These are phyloP conservation scores for Nannizziopsis barbatae DNA, from an alignment of 2,329 filamentous ascomycete genomes.

Conservation along the genomic window DNA sequence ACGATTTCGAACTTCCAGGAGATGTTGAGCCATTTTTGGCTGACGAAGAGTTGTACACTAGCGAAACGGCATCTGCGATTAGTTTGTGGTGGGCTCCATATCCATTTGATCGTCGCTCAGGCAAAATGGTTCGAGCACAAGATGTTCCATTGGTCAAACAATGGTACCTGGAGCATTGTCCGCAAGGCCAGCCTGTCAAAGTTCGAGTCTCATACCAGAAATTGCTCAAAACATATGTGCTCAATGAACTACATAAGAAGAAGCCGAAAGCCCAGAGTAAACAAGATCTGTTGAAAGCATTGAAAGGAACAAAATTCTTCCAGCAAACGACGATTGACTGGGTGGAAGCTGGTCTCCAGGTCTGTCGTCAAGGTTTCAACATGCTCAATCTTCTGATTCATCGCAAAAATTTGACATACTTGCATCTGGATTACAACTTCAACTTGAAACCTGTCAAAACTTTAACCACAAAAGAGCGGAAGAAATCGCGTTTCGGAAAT, in stretches of 20 bases:
- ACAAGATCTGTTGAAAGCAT: conserved; percentile 74
- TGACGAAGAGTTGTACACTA: conserved; percentile 78
- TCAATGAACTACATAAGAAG: conserved; percentile 95
- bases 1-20: conserved; percentile 70
- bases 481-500: conserved; percentile 98
- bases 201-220: conserved; percentile 98
- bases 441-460: conserved; percentile 99
- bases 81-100: conserved; percentile 97
- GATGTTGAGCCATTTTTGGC: conserved; percentile 78
- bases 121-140: conserved; percentile 90
- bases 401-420: conserved; percentile 93
- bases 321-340: conserved; percentile 98
- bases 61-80: conserved; percentile 82
- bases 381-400: conserved; percentile 98
- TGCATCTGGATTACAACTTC: conserved; percentile 99
- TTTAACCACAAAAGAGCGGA: conserved; percentile 93
- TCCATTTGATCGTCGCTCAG: conserved; percentile 87
- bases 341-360: conserved; percentile 97
- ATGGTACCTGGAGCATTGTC: conserved; percentile 95
- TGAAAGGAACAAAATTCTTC: conserved; percentile 98
- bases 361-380: conserved; percentile 96
- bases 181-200: conserved; percentile 83
- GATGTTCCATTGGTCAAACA: conserved; percentile 96
- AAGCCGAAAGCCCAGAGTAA: conserved; percentile 91
- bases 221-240: conserved; percentile 84